phyloP scores from a whole-genome alignment of 768 basidiomycete genomes.

The Kwoniella dejecticola region DNA sequence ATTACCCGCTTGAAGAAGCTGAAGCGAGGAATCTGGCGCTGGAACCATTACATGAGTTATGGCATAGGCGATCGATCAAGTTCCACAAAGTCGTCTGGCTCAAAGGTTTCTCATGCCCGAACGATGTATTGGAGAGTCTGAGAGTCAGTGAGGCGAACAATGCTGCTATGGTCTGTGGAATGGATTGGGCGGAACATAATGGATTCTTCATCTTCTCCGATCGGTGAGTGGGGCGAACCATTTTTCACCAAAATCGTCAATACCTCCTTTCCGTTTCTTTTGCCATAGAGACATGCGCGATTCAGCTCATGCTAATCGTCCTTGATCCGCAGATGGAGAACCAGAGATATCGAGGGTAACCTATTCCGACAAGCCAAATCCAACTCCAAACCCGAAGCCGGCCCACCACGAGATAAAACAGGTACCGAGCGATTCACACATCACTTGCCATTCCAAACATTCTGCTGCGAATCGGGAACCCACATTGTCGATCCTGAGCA shows the following conservation, averaged over 20 bases:
- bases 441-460: slow-evolving; percentile 96
- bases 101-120: slow-evolving; percentile 98
- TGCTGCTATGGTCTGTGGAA: slow-evolving; percentile 98
- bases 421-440: slow-evolving; percentile 81
- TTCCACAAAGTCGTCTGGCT: slow-evolving; percentile 95
- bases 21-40: slow-evolving; percentile 89
- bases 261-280: no score
- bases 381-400: slow-evolving; percentile 82
- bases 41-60: slow-evolving; percentile 83
- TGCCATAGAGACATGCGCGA: no score
- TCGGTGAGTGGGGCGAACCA: slow-evolving; percentile 64
- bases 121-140: slow-evolving; percentile 94
- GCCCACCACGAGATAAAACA: slow-evolving; percentile 83
- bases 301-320: neutral
- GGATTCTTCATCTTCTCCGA: slow-evolving; percentile 98
- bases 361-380: slow-evolving; percentile 97
- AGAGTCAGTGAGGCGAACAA: slow-evolving; percentile 86
- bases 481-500: slow-evolving; percentile 95
- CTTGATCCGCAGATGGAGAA: slow-evolving; percentile 73
- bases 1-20: slow-evolving; percentile 95
- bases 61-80: slow-evolving; percentile 71
- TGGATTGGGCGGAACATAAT: slow-evolving; percentile 99
- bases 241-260: no score
- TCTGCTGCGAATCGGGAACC: slow-evolving; percentile 97
- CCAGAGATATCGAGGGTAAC: slow-evolving; percentile 96